Base-by-base conservation (phyloP, 495 filamentous ascomycete species). In the Daldinia concentrica region DNA sequence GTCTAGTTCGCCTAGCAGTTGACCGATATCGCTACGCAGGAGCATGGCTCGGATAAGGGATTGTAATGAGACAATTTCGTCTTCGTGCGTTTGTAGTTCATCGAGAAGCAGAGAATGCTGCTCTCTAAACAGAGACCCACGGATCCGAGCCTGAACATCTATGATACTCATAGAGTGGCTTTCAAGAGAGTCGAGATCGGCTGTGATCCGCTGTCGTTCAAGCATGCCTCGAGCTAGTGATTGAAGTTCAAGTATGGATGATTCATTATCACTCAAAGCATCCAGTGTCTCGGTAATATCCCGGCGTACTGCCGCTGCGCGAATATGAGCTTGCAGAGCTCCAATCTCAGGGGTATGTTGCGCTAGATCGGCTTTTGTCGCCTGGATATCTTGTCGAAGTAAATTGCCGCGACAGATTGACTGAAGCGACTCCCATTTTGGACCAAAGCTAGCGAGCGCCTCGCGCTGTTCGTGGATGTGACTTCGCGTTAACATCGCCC, bases 41-140 rank as follows among this genome's bases (percentile, higher is more conserved):
- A 95, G 80, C 86, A 97, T 92, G 3, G 92, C 94, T 71, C 94
- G 85, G 59, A 88, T 84, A 26, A 93, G 77, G 37, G 88, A 87
- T 78, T 99, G 96, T 12, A 97, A 81, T 37, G 86, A 74, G 56
- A 87, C 77, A 45, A 94, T 81, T 66, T 90, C 87, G 11, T 80
- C 76, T 15, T 83, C 83, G 60, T 90, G 85, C 8, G 82, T 80
- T 55, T 85, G 70, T 14, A 95, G 83, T 41, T 89, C 85, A 17
- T 85, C 84, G 7, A 90, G 79, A 30, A 91, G 75, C 0, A 79
- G 76, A 54, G 74, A 76, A 27, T 86, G 83, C n/a, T 81, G 67
- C 56, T 87, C 77, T 52, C 92, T 83, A 64, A 82, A 82, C 8
- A 88, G 76, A 57, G 78, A 84, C 1, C 92, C 94, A 48, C 95